These are phyloP conservation scores for Pichia ethanolica DNA, from an alignment of 805 yeast species.

Conservation along the genomic window DNA sequence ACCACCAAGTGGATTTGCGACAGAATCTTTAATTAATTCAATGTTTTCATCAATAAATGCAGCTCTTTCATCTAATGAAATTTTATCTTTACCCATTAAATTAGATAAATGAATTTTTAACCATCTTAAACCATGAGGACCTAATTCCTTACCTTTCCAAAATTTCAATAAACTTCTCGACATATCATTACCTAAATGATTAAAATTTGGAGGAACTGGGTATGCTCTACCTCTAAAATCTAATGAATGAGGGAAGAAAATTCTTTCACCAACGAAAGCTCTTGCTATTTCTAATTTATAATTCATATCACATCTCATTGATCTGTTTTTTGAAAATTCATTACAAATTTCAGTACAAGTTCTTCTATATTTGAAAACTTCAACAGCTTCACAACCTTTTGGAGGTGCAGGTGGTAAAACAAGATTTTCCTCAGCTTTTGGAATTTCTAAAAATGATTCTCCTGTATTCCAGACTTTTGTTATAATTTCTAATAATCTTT, in stretches of 20 bases:
- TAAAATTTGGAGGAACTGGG: slow-evolving; percentile 73
- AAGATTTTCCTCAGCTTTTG: slow-evolving; percentile 41
- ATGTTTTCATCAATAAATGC: slow-evolving; percentile 51
- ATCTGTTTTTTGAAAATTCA: slow-evolving; percentile 60
- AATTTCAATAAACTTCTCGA: slow-evolving; percentile 63
- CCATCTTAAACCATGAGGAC: slow-evolving; percentile 62
- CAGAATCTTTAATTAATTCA: slow-evolving; percentile 49
- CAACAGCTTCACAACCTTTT: slow-evolving; percentile 63
- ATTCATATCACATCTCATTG: slow-evolving; percentile 89
- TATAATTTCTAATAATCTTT: slow-evolving; percentile 57
- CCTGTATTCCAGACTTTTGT: slow-evolving; percentile 86
- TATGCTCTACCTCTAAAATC: slow-evolving; percentile 84
- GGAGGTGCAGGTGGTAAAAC: slow-evolving; percentile 51
- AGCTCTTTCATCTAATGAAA: slow-evolving; percentile 57
- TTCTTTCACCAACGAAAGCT: slow-evolving; percentile 74
- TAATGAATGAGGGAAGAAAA: slow-evolving; percentile 73
- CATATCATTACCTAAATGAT: slow-evolving; percentile 74
- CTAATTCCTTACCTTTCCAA: slow-evolving; percentile 71
- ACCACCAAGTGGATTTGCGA: slow-evolving; percentile 51
- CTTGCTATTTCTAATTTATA: slow-evolving; percentile 93
- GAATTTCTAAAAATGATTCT: slow-evolving; percentile 62
- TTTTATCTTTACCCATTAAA: slow-evolving; percentile 68
- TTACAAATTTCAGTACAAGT: slow-evolving; percentile 49
- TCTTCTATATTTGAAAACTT: slow-evolving; percentile 59
- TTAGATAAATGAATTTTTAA: slow-evolving; percentile 69